Evolutionary conservation across 148 eudicot genomes (phyloP).

Genomic region (Cornus suecica): DNA sequence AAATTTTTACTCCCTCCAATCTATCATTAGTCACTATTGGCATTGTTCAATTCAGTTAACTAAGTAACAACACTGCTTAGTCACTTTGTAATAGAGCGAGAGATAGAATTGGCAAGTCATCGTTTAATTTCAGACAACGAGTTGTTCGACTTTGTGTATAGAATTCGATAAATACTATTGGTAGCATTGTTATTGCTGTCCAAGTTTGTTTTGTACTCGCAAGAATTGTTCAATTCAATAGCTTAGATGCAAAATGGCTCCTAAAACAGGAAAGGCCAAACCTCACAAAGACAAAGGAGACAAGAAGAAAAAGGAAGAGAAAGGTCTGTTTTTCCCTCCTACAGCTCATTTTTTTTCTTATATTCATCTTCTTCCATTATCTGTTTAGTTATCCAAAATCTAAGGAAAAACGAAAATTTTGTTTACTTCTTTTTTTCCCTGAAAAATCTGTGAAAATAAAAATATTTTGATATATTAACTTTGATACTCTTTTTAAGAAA

Average conservation of each 20-base stretch:
- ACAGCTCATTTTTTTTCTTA: neutral
- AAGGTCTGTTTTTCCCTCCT: conserved; percentile 45
- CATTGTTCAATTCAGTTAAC: neutral
- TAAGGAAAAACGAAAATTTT: neutral
- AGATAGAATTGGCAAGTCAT: neutral
- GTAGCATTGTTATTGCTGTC: conserved; percentile 14
- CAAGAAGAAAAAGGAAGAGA: conserved; percentile 97
- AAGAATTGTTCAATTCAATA: neutral
- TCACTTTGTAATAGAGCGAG: neutral
- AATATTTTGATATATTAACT: too few relatives aligned
- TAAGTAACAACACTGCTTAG: neutral
- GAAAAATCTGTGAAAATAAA: too few relatives aligned
- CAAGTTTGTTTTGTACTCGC: neutral
- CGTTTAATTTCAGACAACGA: neutral
- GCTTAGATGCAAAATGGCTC: conserved; percentile 55
- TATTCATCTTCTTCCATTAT: neutral
- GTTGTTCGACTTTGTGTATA: neutral
- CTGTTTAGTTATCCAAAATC: neutral
- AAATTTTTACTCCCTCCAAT: too few relatives aligned
- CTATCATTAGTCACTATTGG: neutral
- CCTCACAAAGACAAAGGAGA: conserved; percentile 88
- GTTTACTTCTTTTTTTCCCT: too few relatives aligned
- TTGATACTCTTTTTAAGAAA: too few relatives aligned
- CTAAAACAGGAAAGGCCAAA: conserved; percentile 76
- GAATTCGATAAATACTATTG: neutral